Evolutionary conservation across 2,329 filamentous ascomycete genomes (phyloP).

Genomic region (Apiospora hydei): DNA sequence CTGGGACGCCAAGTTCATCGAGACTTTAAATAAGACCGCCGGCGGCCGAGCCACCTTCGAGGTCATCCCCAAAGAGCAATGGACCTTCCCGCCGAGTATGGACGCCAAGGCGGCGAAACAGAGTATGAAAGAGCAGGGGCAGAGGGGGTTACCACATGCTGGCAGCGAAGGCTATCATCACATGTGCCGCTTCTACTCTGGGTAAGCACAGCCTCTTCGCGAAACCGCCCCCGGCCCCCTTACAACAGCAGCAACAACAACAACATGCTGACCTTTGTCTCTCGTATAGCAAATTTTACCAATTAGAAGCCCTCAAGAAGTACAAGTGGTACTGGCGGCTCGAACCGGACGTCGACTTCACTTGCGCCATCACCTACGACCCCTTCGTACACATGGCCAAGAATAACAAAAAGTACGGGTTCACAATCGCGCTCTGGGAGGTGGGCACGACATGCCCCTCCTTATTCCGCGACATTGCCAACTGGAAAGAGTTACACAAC

Average conservation of each 20-base stretch:
- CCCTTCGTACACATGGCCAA: conserved; percentile 55
- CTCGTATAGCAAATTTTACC: conserved; percentile 49
- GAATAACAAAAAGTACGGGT: conserved; percentile 53
- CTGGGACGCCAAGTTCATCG: conserved; percentile 49
- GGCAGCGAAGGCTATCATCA: conserved; percentile 51
- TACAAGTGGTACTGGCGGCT: conserved; percentile 58
- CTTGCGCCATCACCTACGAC: conserved; percentile 56
- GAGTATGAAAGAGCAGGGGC: conserved; percentile 44
- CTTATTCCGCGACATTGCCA: conserved; percentile 49
- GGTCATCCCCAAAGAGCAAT: conserved; percentile 48
- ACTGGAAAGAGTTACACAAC: conserved; percentile 48
- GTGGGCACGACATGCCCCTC: conserved; percentile 50
- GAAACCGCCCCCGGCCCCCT: neutral
- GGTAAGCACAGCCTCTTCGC: conserved; percentile 40
- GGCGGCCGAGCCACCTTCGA: conserved; percentile 50
- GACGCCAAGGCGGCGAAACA: conserved; percentile 41
- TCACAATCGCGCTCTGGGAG: conserved; percentile 53
- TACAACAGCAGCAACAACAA: neutral
- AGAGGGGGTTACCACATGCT: conserved; percentile 46
- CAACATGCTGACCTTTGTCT: neutral
- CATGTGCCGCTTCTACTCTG: conserved; percentile 53
- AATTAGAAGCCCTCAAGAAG: conserved; percentile 47
- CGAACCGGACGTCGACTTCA: conserved; percentile 53
- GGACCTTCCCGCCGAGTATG: conserved; percentile 49
- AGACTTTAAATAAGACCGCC: conserved; percentile 45